phyloP scores from a whole-genome alignment of 2,329 filamentous ascomycete species.

The Trichoderma sp. region DNA sequence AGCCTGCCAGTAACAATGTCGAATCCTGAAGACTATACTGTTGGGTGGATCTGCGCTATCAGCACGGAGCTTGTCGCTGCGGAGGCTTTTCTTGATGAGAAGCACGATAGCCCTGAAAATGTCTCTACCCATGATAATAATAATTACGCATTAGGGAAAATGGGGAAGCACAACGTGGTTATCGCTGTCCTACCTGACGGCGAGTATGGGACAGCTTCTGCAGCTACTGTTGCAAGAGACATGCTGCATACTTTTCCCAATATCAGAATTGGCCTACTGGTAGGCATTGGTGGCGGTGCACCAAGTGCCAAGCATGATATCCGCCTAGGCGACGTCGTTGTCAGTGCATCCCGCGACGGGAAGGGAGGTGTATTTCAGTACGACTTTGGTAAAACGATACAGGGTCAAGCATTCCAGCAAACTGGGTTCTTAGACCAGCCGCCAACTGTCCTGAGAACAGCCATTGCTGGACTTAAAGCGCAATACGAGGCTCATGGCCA shows the following conservation, averaged over 20 bases:
- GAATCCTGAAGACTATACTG: conserved; percentile 29
- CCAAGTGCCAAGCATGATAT: conserved; percentile 35
- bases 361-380: conserved; percentile 25
- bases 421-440: conserved; percentile 23
- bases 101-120: background rate
- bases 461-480: background rate
- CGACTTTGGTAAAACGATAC: conserved; percentile 4
- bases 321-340: conserved; percentile 25
- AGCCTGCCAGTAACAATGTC: background rate
- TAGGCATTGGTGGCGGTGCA: conserved; percentile 30
- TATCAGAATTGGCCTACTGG: conserved; percentile 26
- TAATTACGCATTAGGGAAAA: conserved; percentile 11
- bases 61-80: conserved; percentile 38
- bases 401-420: conserved; percentile 20
- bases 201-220: conserved; percentile 22
- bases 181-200: conserved; percentile 21
- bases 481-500: background rate
- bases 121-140: conserved; percentile 13
- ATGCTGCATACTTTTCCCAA: background rate
- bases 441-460: conserved; percentile 15
- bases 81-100: conserved; percentile 7
- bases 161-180: conserved; percentile 24
- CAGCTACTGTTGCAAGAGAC: conserved; percentile 26
- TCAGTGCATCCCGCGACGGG: background rate
- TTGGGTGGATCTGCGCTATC: conserved; percentile 44